Conservation (phyloP, 768 basidiomycete species). For the Lactarius psammicola region DNA sequence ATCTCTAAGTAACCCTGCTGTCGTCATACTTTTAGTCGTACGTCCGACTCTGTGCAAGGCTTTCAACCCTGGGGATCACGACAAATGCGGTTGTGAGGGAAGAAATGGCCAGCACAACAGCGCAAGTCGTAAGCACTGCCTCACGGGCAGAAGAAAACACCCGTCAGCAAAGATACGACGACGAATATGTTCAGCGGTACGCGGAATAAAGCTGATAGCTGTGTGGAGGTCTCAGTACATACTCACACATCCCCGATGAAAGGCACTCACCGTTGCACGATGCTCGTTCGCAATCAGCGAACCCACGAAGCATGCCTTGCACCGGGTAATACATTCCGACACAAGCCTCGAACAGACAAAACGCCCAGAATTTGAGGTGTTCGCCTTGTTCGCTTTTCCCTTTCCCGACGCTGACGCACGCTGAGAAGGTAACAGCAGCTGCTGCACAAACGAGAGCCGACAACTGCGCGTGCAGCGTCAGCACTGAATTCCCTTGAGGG, state of each 20-base stretch:
- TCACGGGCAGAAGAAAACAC: constrained; percentile 63
- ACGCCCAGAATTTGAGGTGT: constrained; percentile 63
- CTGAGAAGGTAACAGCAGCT: constrained; percentile 54
- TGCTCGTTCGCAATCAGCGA: constrained; percentile 67
- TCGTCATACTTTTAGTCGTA: constrained; percentile 4
- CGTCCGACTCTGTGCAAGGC: constrained; percentile 11
- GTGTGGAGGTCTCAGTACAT: constrained; percentile 5
- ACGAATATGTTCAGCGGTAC: constrained; percentile 76
- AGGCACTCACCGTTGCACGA: constrained; percentile 61
- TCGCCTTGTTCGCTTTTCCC: constrained; percentile 37
- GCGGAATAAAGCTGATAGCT: constrained; percentile 70
- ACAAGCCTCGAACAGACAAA: constrained; percentile 72
- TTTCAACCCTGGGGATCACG: constrained; percentile 34
- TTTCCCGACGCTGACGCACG: constrained; percentile 42
- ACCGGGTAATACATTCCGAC: constrained; percentile 81
- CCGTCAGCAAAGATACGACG: constrained; percentile 63
- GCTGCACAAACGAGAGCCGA: constrained; percentile 61
- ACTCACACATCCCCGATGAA: neutral
- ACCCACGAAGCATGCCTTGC: constrained; percentile 70
- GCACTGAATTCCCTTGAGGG: constrained; percentile 38
- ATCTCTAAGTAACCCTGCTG: neutral
- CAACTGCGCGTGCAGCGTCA: constrained; percentile 64
- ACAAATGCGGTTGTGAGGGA: constrained; percentile 55
- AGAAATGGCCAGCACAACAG: constrained; percentile 56
- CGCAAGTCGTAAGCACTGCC: constrained; percentile 57